Percentiles rank a stretch among this genome's conserved stretches.
Evolutionary conservation across 352 stramenopile genomes (phyloP).

Genomic region (Aphanomyces cochlioides): DNA sequence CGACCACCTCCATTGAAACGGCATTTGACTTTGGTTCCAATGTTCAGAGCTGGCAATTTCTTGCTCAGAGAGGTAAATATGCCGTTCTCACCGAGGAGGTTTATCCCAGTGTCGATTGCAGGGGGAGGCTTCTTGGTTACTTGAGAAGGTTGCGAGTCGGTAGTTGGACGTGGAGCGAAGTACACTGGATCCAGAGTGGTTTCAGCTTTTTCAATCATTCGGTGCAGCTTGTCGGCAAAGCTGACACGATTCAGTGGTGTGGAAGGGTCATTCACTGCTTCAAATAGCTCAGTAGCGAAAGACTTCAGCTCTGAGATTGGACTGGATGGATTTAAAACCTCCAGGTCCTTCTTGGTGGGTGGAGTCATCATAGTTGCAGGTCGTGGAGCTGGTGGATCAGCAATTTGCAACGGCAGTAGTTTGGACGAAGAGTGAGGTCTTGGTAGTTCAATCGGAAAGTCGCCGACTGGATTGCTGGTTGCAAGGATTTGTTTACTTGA

Average conservation of each 20-base stretch:
- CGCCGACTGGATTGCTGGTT: neutral
- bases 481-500: neutral
- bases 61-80: constrained; percentile 22
- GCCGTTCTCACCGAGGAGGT: constrained; percentile 7
- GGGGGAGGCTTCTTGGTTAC: neutral
- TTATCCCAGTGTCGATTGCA: neutral
- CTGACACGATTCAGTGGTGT: constrained; percentile 49
- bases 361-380: constrained; percentile 5
- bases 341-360: neutral
- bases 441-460: neutral
- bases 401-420: constrained; percentile 11
- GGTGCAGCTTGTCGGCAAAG: constrained; percentile 83
- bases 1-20: constrained; percentile 24
- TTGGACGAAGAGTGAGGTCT: constrained; percentile 24
- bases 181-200: constrained; percentile 47
- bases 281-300: constrained; percentile 27
- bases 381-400: neutral
- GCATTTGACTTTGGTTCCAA: constrained; percentile 27
- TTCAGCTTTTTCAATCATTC: constrained; percentile 85
- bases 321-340: neutral
- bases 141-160: neutral
- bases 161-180: neutral
- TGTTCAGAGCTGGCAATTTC: constrained; percentile 9
- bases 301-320: constrained; percentile 20
- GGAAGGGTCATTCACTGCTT: constrained; percentile 10